These are phyloP conservation scores for Artemisia argyi DNA, from an alignment of 129 eudicot species.

Conservation along the genomic window DNA sequence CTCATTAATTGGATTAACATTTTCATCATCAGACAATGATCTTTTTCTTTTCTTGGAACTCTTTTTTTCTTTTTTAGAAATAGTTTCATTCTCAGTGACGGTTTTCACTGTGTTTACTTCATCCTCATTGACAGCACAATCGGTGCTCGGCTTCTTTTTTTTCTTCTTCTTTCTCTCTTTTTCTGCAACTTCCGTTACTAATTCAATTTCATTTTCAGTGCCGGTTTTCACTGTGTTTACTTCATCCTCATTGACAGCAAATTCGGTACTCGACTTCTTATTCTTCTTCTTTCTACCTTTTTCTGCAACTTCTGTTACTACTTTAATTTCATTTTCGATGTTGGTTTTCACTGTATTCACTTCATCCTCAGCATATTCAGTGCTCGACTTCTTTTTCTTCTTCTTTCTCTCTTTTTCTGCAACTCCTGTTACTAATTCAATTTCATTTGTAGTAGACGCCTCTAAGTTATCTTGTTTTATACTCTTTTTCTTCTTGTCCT, in stretches of 20 bases:
- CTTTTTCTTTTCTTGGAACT: slow-evolving; percentile 66
- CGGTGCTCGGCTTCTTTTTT: slow-evolving; percentile 30
- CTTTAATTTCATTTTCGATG: slow-evolving; percentile 4
- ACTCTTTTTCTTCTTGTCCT: background rate
- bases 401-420: background rate
- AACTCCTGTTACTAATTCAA: background rate
- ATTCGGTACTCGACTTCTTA: too few relatives aligned
- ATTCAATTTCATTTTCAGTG: background rate
- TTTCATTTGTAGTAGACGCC: background rate
- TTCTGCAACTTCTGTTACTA: background rate
- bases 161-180: slow-evolving; percentile 43
- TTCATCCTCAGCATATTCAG: too few relatives aligned
- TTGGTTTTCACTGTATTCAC: slow-evolving; percentile 1
- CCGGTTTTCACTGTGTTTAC: background rate
- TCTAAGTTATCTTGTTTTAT: background rate
- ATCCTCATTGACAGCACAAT: slow-evolving; percentile 5
- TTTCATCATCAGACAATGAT: slow-evolving; percentile 34
- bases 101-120: slow-evolving; percentile 15
- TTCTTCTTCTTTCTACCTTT: background rate
- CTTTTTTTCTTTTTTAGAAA: slow-evolving; percentile 35
- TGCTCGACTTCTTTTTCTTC: too few relatives aligned
- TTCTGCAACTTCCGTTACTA: slow-evolving; percentile 17
- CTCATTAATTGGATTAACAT: slow-evolving; percentile 19
- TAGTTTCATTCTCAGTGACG: slow-evolving; percentile 23
- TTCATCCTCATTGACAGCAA: too few relatives aligned